Base-by-base conservation (phyloP, 1,284 basidiomycete genomes). In the Rhodotorula sp. region DNA sequence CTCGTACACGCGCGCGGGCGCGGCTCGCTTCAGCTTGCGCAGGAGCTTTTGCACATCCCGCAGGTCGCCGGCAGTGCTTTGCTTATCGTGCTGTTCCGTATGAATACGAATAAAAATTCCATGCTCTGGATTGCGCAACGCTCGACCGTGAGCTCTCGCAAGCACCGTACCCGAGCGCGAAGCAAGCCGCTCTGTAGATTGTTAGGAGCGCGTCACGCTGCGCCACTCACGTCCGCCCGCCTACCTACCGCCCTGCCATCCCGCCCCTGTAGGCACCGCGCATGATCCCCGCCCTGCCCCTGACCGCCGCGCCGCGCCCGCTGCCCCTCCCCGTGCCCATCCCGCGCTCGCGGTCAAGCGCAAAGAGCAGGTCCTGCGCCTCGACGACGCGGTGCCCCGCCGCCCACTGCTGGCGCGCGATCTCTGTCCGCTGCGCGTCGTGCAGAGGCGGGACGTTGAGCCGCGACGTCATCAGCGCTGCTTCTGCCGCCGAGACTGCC, bases 291-390 rank as follows among this genome's bases (percentile, higher is more conserved):
- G 73, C 73, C 51, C 73, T 57, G 13, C 74, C 77, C 32, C 79
- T 80, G 57, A 72, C 39, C 13, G 76, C 69, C 17, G 74, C 66
- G 46, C 69, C 71, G 58, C 74, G 67, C 22, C 78, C 79, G 25
- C 70, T 73, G 1, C 79, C 79, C 44, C 66, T 67, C 0, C 80
- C 80, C 1, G 76, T 76, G 3, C 79, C 80, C 55, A 73, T 75
- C 13, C 78, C 79, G 12, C 78, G 53, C 66, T 81, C 79, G n/a
- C 72, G 60, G 57, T 80, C 79, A 51, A 81, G 66, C 61, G 77
- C 80, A 57, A 79, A 79, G 51, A 79, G 46, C 29, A 78, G 64
- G 56, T 81, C 80, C 29, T 64, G 61, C 55, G 78, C 60, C 50
- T 76, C 77, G 61, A 80, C 73, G 46, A 76, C 66, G 27, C 70